Evolutionary conservation across 768 basidiomycete genomes (phyloP).

Genomic region (Rhodotorula diobovata): DNA sequence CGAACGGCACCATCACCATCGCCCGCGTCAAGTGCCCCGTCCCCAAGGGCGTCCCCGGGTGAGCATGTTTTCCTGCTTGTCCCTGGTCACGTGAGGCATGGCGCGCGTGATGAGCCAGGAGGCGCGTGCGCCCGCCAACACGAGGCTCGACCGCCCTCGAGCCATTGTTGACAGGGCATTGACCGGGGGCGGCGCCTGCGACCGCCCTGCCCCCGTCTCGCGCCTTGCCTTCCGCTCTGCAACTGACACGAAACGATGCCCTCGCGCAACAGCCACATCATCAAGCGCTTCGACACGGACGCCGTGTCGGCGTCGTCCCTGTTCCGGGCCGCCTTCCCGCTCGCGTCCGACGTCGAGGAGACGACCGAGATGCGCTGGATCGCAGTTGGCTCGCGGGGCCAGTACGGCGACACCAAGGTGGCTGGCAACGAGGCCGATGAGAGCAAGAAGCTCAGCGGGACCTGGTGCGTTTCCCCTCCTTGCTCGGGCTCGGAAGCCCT

Average conservation of each 20-base stretch:
- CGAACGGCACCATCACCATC: conserved; percentile 32
- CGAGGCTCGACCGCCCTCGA: background rate
- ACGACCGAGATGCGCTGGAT: conserved; percentile 38
- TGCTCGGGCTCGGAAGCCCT: too few species aligned
- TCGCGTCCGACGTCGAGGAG: conserved; percentile 32
- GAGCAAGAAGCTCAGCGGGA: conserved; percentile 35
- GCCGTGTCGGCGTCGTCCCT: conserved; percentile 41
- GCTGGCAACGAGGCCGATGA: conserved; percentile 35
- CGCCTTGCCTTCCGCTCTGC: background rate
- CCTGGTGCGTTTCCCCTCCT: conserved; percentile 16
- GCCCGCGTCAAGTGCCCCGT: conserved; percentile 38
- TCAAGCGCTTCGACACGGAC: conserved; percentile 43
- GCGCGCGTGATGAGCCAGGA: background rate
- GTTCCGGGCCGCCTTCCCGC: conserved; percentile 41
- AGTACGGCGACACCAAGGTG: conserved; percentile 32
- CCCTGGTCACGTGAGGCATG: background rate
- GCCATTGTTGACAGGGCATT: background rate
- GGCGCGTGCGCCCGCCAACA: too few species aligned
- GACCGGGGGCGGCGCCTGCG: too few species aligned
- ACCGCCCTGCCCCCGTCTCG: background rate
- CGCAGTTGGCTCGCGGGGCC: conserved; percentile 9
- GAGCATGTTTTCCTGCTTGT: background rate
- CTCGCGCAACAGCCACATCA: conserved; percentile 35
- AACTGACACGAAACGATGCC: background rate
- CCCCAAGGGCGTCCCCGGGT: conserved; percentile 37